These are phyloP conservation scores for Coemansia sp. DNA, from an alignment of 192 early-diverging fungal genomes.

Conservation along the genomic window DNA sequence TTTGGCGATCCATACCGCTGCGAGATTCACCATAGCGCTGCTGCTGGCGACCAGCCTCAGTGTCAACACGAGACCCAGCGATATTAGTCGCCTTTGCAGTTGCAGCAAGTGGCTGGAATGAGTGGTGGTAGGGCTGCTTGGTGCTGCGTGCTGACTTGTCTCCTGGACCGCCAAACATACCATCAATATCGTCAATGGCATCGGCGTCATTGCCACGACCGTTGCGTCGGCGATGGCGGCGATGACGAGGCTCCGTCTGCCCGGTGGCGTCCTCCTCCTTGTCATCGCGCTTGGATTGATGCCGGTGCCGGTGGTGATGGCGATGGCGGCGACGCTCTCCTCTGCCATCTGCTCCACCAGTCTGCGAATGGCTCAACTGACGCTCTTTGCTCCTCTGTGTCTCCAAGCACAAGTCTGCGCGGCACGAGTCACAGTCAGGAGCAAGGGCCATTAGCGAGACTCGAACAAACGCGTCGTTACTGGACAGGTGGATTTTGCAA, in stretches of 20 bases:
- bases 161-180: conserved; percentile 20
- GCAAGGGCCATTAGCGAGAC: conserved; percentile 48
- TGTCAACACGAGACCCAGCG: neutral
- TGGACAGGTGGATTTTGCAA: conserved; percentile 32
- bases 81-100: conserved; percentile 5
- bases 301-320: conserved; percentile 11
- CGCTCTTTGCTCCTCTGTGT: conserved; percentile 33
- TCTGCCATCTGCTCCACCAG: neutral
- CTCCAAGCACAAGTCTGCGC: conserved; percentile 15
- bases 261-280: neutral
- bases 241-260: neutral
- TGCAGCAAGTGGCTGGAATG: neutral
- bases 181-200: conserved; percentile 33
- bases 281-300: neutral
- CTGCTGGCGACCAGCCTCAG: neutral
- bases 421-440: conserved; percentile 45
- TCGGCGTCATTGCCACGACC: neutral
- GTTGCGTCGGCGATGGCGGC: conserved; percentile 22
- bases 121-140: neutral
- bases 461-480: conserved; percentile 38
- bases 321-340: conserved; percentile 7
- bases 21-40: neutral
- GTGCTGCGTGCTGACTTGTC: conserved; percentile 2
- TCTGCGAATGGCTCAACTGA: conserved; percentile 19
- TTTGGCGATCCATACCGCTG: neutral